Evolutionary conservation across 2,329 filamentous ascomycete species (phyloP).

Genomic region (Coniochaeta sp.): DNA sequence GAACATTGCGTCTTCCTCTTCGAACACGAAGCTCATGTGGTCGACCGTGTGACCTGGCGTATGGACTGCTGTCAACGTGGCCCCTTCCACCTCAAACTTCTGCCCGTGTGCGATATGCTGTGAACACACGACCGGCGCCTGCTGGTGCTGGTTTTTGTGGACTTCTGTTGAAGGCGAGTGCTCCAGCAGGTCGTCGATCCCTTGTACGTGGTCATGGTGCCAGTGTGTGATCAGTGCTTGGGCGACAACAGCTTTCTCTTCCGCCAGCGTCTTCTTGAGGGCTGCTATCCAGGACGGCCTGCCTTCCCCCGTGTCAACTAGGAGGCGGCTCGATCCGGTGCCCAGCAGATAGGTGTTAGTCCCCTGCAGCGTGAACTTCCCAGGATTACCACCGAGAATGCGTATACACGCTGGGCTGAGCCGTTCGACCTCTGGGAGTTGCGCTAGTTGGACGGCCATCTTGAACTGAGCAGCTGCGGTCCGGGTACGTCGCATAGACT

Average conservation of each 20-base stretch:
- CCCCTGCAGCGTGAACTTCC: slow-evolving; percentile 69
- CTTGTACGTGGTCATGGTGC: slow-evolving; percentile 81
- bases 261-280: slow-evolving; percentile 55
- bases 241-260: slow-evolving; percentile 63
- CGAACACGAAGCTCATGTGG: slow-evolving; percentile 57
- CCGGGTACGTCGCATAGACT: background rate
- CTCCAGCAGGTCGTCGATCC: slow-evolving; percentile 60
- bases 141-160: slow-evolving; percentile 48
- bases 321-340: slow-evolving; percentile 61
- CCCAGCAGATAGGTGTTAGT: slow-evolving; percentile 96
- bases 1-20: slow-evolving; percentile 62
- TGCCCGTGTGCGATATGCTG: slow-evolving; percentile 37
- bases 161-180: slow-evolving; percentile 55
- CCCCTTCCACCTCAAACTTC: slow-evolving; percentile 41
- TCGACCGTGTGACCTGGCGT: slow-evolving; percentile 66
- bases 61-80: slow-evolving; percentile 54
- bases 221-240: slow-evolving; percentile 79
- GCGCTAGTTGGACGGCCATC: slow-evolving; percentile 56
- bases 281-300: slow-evolving; percentile 63
- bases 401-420: slow-evolving; percentile 73
- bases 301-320: slow-evolving; percentile 89
- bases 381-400: slow-evolving; percentile 84
- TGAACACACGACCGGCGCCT: slow-evolving; percentile 21
- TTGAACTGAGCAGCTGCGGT: slow-evolving; percentile 11
- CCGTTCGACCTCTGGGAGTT: slow-evolving; percentile 67